These are phyloP conservation scores for Arachis stenosperma DNA, from an alignment of 306 rosid species.

Conservation along the genomic window DNA sequence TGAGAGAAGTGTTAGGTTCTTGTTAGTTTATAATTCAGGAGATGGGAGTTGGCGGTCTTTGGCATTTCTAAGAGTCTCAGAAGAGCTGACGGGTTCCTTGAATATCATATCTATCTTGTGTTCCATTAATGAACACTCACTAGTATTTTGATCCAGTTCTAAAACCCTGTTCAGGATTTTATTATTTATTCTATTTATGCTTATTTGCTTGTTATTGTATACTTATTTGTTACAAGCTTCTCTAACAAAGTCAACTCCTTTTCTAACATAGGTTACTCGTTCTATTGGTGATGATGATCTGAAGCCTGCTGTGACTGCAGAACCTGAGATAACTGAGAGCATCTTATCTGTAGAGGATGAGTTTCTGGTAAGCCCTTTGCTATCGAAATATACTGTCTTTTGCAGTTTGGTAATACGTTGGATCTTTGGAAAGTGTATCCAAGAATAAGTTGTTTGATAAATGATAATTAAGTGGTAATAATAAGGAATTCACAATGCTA, in stretches of 20 bases:
- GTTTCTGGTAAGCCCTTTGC: constrained; percentile 59
- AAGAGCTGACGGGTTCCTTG: too few species aligned
- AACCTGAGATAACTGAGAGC: constrained; percentile 83
- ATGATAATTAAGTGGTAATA: background rate
- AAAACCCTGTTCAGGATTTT: too few species aligned
- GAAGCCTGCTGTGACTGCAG: constrained; percentile 95
- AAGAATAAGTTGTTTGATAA: background rate
- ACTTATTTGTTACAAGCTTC: background rate
- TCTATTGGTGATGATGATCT: constrained; percentile 94
- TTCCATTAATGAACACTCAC: too few species aligned
- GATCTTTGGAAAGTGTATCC: constrained; percentile 15
- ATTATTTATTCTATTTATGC: background rate
- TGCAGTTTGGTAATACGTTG: background rate
- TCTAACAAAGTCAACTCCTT: background rate
- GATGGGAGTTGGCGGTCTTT: too few species aligned
- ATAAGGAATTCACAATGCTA: background rate
- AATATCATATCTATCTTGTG: too few species aligned
- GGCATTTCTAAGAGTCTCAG: too few species aligned
- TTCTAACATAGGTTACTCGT: constrained; percentile 74
- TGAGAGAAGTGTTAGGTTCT: too few species aligned
- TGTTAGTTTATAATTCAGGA: too few species aligned
- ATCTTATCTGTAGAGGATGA: constrained; percentile 71
- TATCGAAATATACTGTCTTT: constrained; percentile 1
- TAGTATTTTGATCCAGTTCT: too few species aligned
- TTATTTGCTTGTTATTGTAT: background rate